Evolutionary conservation across 1,139 yeast species (phyloP).

Genomic region (Wickerhamiella infanticola): DNA sequence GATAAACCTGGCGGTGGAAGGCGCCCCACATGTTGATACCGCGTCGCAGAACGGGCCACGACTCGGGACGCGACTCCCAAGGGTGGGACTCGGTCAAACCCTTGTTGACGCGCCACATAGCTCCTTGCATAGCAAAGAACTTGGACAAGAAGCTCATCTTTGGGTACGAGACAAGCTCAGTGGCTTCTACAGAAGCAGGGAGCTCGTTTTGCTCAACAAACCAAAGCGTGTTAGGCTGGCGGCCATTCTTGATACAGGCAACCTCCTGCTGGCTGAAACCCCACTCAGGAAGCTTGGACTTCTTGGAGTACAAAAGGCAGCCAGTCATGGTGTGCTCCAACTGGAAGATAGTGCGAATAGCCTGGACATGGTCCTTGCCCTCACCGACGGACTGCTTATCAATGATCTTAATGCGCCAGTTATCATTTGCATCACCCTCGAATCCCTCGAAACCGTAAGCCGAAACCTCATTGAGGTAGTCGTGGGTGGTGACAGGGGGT

Average conservation of each 20-base stretch:
- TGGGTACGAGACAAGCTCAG: constrained; percentile 47
- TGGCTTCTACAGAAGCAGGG: constrained; percentile 25
- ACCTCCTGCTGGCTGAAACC: constrained; percentile 97
- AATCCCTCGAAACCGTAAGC: constrained; percentile 88
- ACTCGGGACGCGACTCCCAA: constrained; percentile 74
- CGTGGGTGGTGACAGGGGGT: constrained; percentile 82
- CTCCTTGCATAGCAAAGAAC: constrained; percentile 60
- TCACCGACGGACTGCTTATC: constrained; percentile 40
- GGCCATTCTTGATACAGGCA: constrained; percentile 75
- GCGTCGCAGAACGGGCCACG: constrained; percentile 81
- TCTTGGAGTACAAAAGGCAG: constrained; percentile 75
- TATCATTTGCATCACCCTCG: constrained; percentile 90
- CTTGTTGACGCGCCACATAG: constrained; percentile 85
- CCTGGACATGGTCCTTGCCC: constrained; percentile 50
- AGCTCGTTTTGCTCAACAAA: constrained; percentile 60
- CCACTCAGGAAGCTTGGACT: constrained; percentile 82
- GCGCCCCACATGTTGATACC: constrained; percentile 93
- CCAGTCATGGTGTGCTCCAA: constrained; percentile 84
- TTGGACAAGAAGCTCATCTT: constrained; percentile 51
- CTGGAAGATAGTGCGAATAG: constrained; percentile 73
- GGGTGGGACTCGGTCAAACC: constrained; percentile 73
- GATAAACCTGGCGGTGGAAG: constrained; percentile 62
- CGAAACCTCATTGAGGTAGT: constrained; percentile 92
- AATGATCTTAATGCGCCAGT: constrained; percentile 79
- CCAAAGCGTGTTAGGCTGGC: constrained; percentile 64